Conservation (phyloP, 345 rosid genomes). For the Zanthoxylum bungeanum region DNA sequence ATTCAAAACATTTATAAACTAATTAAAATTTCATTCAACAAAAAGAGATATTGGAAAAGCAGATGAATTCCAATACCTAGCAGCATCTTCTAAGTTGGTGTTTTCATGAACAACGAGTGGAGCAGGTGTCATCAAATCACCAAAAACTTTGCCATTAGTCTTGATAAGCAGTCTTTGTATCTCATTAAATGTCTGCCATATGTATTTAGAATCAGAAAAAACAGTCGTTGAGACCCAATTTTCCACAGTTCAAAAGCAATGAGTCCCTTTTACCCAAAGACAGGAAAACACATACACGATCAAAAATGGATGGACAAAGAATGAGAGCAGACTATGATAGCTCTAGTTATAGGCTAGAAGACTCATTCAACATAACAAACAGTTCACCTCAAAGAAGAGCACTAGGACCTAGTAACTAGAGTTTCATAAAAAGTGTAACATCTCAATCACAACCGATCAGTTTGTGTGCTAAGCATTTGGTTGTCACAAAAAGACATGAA, state of each 20-base stretch:
- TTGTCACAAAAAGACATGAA: not conserved
- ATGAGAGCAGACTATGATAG: not conserved
- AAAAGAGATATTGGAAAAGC: not conserved
- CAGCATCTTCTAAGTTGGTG: constrained; percentile 86
- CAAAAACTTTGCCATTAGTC: constrained; percentile 81
- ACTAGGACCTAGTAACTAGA: not conserved
- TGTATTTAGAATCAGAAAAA: constrained; percentile 17
- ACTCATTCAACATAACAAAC: not conserved
- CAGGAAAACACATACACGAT: not conserved
- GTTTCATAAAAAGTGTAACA: not conserved
- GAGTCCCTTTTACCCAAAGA: not conserved
- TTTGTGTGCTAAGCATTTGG: not conserved
- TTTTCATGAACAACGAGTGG: constrained; percentile 76
- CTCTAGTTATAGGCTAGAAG: not conserved
- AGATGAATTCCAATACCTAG: constrained; percentile 44
- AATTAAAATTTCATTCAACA: not conserved
- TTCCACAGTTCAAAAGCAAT: not conserved
- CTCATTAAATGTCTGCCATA: constrained; percentile 68
- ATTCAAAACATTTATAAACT: not conserved
- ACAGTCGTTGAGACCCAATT: not conserved
- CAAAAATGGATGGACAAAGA: not conserved
- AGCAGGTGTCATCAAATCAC: constrained; percentile 92
- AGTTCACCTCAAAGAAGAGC: not conserved
- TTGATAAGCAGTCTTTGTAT: constrained; percentile 73
- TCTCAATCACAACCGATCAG: not conserved